Evolutionary conservation across 208 protist genomes (phyloP).

Genomic region (Wallacemonas collosoma): DNA sequence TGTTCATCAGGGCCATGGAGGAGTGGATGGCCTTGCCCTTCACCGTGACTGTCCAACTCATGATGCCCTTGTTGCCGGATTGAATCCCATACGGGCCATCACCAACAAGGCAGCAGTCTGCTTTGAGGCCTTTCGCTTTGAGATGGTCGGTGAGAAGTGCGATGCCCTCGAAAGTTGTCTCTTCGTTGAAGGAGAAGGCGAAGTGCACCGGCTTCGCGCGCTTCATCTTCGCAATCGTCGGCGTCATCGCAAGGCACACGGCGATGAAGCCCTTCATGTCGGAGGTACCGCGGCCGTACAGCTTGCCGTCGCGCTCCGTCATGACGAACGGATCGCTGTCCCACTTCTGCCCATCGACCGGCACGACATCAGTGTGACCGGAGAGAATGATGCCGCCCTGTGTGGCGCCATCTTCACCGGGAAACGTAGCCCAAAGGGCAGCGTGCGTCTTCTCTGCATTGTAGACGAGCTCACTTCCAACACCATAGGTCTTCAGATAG

Average conservation of each 20-base stretch:
- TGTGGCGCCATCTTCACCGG: slow-evolving; percentile 32
- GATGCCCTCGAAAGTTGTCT: slow-evolving; percentile 33
- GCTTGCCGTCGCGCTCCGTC: slow-evolving; percentile 53
- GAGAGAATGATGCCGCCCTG: slow-evolving; percentile 51
- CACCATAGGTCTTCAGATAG: slow-evolving; percentile 35
- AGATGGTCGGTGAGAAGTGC: slow-evolving; percentile 28
- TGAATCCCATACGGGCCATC: slow-evolving; percentile 31
- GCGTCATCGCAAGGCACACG: slow-evolving; percentile 40
- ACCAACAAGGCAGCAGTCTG: slow-evolving; percentile 44
- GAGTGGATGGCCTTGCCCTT: slow-evolving; percentile 54
- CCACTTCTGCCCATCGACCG: slow-evolving; percentile 72
- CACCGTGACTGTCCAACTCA: slow-evolving; percentile 30
- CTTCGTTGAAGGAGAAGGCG: slow-evolving; percentile 55
- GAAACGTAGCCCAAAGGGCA: slow-evolving; percentile 47
- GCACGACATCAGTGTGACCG: slow-evolving; percentile 73
- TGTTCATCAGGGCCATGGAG: slow-evolving; percentile 42
- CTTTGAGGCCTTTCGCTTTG: slow-evolving; percentile 16
- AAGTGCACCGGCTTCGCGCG: slow-evolving; percentile 52
- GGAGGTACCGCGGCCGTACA: slow-evolving; percentile 57
- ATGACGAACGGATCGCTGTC: slow-evolving; percentile 55
- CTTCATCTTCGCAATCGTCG: slow-evolving; percentile 43
- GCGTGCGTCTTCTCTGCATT: slow-evolving; percentile 31
- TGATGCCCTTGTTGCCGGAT: slow-evolving; percentile 42
- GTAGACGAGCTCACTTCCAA: slow-evolving; percentile 32
- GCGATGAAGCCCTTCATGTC: slow-evolving; percentile 76